Conservation (phyloP, 768 basidiomycete species). For the Albatrellus ellisii region DNA sequence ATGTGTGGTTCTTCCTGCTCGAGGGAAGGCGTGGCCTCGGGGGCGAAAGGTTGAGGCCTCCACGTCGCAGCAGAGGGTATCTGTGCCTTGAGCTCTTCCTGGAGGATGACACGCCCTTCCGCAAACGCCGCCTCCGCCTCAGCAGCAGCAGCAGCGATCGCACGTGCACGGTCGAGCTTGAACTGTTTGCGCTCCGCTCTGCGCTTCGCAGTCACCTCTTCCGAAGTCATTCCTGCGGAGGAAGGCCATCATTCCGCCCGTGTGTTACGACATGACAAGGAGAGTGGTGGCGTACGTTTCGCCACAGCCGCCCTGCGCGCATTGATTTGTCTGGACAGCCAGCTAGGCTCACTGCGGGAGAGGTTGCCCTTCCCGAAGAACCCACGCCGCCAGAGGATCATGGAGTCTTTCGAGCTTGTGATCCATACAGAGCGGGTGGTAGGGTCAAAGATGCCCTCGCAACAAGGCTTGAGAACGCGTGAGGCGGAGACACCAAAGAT, state of each 20-base stretch:
- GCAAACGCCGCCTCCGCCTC: slow-evolving; percentile 74
- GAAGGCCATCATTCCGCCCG: neutral
- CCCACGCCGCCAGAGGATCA: slow-evolving; percentile 73
- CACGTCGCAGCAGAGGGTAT: slow-evolving; percentile 78
- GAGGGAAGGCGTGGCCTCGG: slow-evolving; percentile 17
- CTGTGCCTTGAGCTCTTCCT: slow-evolving; percentile 36
- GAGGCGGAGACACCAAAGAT: slow-evolving; percentile 32
- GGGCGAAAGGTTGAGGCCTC: slow-evolving; percentile 33
- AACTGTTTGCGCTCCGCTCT: slow-evolving; percentile 83
- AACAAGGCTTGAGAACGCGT: slow-evolving; percentile 57
- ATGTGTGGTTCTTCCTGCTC: slow-evolving; percentile 23
- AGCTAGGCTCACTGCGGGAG: slow-evolving; percentile 90
- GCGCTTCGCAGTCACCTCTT: slow-evolving; percentile 83
- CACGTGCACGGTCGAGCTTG: slow-evolving; percentile 83
- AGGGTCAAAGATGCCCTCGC: slow-evolving; percentile 65
- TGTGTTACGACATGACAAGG: neutral
- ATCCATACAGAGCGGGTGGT: slow-evolving; percentile 87
- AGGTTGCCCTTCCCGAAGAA: slow-evolving; percentile 98
- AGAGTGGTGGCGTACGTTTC: slow-evolving; percentile 38
- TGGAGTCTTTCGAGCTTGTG: slow-evolving; percentile 43
- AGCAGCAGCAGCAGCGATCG: slow-evolving; percentile 70
- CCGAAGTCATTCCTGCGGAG: slow-evolving; percentile 59
- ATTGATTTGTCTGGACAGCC: slow-evolving; percentile 74
- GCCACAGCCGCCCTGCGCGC: slow-evolving; percentile 33
- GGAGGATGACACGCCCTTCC: slow-evolving; percentile 48